A percentile compares a stretch with the other conserved stretches of the same genome.
Conservation (phyloP, 345 rosid genomes). For the Isatis tinctoria region DNA sequence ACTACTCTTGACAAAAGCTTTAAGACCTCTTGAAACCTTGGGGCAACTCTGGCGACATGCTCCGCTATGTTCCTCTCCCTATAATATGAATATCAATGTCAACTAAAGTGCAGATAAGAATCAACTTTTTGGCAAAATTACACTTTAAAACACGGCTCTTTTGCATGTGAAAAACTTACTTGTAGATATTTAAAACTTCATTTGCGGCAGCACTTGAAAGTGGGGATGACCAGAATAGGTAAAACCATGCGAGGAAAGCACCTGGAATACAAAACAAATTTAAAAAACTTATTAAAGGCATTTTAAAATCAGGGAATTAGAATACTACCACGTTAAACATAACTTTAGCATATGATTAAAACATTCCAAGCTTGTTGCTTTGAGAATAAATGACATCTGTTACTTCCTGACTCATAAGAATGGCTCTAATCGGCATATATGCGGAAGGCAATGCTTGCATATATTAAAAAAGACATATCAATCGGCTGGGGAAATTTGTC, state of each 20-base stretch:
- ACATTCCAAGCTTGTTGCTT: too few species aligned
- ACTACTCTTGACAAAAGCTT: conserved; percentile 52
- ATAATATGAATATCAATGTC: too few species aligned
- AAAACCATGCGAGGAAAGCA: conserved; percentile 79
- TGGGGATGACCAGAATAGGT: conserved; percentile 97
- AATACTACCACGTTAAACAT: background rate
- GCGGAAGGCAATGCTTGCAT: conserved; percentile 83
- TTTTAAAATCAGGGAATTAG: background rate
- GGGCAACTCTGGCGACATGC: too few species aligned
- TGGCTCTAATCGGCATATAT: too few species aligned
- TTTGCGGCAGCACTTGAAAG: conserved; percentile 84
- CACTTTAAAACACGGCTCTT: background rate
- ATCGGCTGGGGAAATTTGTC: too few species aligned
- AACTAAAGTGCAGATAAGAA: conserved; percentile 22
- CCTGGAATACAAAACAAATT: conserved; percentile 46
- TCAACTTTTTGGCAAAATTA: background rate
- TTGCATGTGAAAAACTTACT: conserved; percentile 33
- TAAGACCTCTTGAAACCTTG: too few species aligned
- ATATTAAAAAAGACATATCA: background rate
- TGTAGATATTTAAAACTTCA: conserved; percentile 69
- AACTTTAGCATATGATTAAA: conserved; percentile 69
- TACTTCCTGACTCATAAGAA: too few species aligned
- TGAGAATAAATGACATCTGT: too few species aligned
- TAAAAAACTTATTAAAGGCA: background rate
- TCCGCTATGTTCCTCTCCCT: too few species aligned